Conservation (phyloP, 1,139 yeast genomes). For the Waltiozyma sp. region DNA sequence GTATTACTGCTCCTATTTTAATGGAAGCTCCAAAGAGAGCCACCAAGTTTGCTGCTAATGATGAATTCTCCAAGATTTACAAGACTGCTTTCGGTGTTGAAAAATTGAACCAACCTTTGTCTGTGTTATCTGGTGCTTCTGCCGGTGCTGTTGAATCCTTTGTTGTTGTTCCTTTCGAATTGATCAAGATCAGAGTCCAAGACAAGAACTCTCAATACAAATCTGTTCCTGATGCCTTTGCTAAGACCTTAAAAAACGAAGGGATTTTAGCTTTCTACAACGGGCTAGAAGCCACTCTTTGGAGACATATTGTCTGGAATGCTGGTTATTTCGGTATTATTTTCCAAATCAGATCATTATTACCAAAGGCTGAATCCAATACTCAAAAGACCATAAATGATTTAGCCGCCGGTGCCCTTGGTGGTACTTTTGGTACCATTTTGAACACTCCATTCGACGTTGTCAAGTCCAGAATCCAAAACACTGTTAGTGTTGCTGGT, state of each 20-base stretch:
- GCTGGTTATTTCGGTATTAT: slow-evolving; percentile 97
- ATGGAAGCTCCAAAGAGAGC: slow-evolving; percentile 99
- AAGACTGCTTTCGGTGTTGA: slow-evolving; percentile 57
- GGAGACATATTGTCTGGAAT: slow-evolving; percentile 97
- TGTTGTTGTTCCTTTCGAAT: slow-evolving; percentile 94
- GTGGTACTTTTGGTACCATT: slow-evolving; percentile 93
- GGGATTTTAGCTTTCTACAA: slow-evolving; percentile 83
- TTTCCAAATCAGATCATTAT: slow-evolving; percentile 66
- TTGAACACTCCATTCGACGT: slow-evolving; percentile 97
- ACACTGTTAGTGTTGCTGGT: slow-evolving; percentile 58
- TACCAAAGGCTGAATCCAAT: slow-evolving; percentile 66
- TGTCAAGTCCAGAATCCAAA: slow-evolving; percentile 93
- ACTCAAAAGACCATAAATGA: slow-evolving; percentile 77
- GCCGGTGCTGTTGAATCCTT: slow-evolving; percentile 97
- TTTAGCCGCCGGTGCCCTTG: slow-evolving; percentile 83
- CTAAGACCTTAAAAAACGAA: slow-evolving; percentile 57
- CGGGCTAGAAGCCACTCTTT: slow-evolving; percentile 91
- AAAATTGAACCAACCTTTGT: slow-evolving; percentile 69
- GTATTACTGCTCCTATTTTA: slow-evolving; percentile 88
- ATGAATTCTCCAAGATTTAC: slow-evolving; percentile 90
- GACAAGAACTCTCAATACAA: slow-evolving; percentile 74
- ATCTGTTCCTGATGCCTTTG: slow-evolving; percentile 78
- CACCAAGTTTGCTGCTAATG: slow-evolving; percentile 96
- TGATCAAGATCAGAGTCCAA: slow-evolving; percentile 77
- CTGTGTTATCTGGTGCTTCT: slow-evolving; percentile 90